phyloP scores from a whole-genome alignment of 2,329 filamentous ascomycete genomes.

The Hortaea sp. region DNA sequence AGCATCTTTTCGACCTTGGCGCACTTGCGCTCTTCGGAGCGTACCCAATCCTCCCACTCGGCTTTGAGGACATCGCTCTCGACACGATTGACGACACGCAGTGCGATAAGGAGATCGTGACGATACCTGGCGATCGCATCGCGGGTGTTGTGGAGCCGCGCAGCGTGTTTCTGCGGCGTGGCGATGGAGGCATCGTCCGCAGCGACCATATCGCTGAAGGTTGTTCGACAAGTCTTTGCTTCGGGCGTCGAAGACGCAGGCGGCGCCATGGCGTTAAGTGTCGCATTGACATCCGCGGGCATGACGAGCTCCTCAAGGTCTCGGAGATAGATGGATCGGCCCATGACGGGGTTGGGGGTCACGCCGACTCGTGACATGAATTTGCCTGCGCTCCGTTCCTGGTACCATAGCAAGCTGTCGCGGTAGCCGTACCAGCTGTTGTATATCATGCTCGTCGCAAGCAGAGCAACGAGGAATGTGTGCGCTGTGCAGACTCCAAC shows the following conservation, averaged over 20 bases:
- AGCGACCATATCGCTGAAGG: slow-evolving; percentile 21
- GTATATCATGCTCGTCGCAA: slow-evolving; percentile 57
- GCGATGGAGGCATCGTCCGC: slow-evolving; percentile 5
- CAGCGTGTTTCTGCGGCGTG: slow-evolving; percentile 1
- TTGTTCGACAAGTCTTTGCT: slow-evolving; percentile 20
- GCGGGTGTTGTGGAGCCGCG: slow-evolving; percentile 64
- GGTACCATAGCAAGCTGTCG: slow-evolving; percentile 71
- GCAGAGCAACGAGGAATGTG: slow-evolving; percentile 58
- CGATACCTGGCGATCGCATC: slow-evolving; percentile 75
- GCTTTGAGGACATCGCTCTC: slow-evolving; percentile 76
- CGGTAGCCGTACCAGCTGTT: slow-evolving; percentile 69
- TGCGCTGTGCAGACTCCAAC: slow-evolving; percentile 45
- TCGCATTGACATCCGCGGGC: slow-evolving; percentile 15
- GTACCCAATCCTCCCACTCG: slow-evolving; percentile 90
- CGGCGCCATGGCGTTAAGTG: not conserved
- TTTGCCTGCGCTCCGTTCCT: slow-evolving; percentile 64
- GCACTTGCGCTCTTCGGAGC: slow-evolving; percentile 68
- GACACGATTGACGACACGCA: slow-evolving; percentile 80
- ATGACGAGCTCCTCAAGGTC: slow-evolving; percentile 59
- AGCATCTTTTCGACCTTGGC: slow-evolving; percentile 49
- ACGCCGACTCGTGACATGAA: slow-evolving; percentile 81
- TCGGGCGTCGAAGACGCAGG: not conserved
- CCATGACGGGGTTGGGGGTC: slow-evolving; percentile 68
- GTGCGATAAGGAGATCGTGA: slow-evolving; percentile 81
- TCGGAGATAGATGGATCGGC: slow-evolving; percentile 69